phyloP scores from a whole-genome alignment of 306 rosid genomes.

The Castanopsis chinensis region DNA sequence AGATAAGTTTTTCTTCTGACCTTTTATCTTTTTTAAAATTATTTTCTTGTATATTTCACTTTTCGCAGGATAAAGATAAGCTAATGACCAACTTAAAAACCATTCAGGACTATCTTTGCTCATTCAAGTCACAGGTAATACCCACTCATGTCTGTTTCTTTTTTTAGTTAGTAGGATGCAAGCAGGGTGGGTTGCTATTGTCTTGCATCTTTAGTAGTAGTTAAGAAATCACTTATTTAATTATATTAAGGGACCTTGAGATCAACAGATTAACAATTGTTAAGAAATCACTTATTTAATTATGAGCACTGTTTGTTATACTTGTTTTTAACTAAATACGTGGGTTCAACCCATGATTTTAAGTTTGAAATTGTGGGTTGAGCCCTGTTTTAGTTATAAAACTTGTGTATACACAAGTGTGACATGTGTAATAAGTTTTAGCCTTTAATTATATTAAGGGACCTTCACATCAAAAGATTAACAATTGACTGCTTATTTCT shows the following conservation, averaged over 20 bases:
- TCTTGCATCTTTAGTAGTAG: not conserved
- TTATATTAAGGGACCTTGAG: not conserved
- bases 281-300: too few species aligned
- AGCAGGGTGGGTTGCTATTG: not conserved
- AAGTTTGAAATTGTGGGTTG: too few species aligned
- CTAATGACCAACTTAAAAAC: constrained; percentile 79
- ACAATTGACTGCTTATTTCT: not conserved
- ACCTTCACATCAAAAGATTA: not conserved
- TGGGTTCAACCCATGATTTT: too few species aligned
- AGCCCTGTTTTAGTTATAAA: too few species aligned
- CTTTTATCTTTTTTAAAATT: constrained; percentile 7
- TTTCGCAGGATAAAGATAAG: constrained; percentile 71
- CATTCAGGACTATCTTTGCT: constrained; percentile 90
- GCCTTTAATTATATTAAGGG: not conserved
- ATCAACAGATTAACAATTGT: not conserved
- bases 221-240: not conserved
- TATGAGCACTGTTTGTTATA: too few species aligned
- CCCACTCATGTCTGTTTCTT: not conserved
- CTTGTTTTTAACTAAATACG: too few species aligned
- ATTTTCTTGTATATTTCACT: constrained; percentile 2
- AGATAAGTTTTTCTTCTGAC: constrained; percentile 5
- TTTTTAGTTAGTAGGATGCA: constrained; percentile 7
- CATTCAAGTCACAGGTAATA: constrained; percentile 83
- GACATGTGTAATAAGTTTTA: too few species aligned
- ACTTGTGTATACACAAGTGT: too few species aligned